A percentile compares a stretch with the other conserved stretches of the same genome.
phyloP scores from a whole-genome alignment of 352 stramenopile genomes.

The Hyaloperonospora brassicae region DNA sequence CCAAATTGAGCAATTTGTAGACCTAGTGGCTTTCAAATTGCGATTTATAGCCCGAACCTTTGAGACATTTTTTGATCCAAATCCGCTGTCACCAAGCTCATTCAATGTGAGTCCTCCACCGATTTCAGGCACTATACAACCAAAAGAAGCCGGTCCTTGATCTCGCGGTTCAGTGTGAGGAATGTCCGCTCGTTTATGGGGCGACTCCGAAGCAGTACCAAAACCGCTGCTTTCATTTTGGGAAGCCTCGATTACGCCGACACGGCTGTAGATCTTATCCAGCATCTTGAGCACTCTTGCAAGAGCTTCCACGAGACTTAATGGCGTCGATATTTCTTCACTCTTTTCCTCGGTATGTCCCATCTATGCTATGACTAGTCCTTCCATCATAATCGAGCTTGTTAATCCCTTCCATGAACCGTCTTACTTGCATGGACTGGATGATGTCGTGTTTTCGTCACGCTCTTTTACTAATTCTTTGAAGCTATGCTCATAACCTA shows the following conservation, averaged over 20 bases:
- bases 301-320: not conserved
- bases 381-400: not conserved
- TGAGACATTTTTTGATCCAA: not conserved
- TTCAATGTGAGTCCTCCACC: not conserved
- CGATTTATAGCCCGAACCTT: not conserved
- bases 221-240: not conserved
- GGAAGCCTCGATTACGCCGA: not conserved
- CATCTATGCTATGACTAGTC: not conserved
- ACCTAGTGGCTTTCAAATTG: not conserved
- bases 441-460: conserved; percentile 1
- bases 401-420: not conserved
- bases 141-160: not conserved
- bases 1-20: not conserved
- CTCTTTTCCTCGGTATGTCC: not conserved
- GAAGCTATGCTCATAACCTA: not conserved
- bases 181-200: not conserved
- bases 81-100: not conserved
- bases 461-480: not conserved
- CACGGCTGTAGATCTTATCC: not conserved
- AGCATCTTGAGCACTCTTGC: not conserved
- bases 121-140: not conserved
- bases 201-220: not conserved
- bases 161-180: not conserved
- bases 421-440: not conserved
- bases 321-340: not conserved